These are phyloP conservation scores for Cadophora sp. DNA, from an alignment of 2,329 filamentous ascomycete species.

Conservation along the genomic window DNA sequence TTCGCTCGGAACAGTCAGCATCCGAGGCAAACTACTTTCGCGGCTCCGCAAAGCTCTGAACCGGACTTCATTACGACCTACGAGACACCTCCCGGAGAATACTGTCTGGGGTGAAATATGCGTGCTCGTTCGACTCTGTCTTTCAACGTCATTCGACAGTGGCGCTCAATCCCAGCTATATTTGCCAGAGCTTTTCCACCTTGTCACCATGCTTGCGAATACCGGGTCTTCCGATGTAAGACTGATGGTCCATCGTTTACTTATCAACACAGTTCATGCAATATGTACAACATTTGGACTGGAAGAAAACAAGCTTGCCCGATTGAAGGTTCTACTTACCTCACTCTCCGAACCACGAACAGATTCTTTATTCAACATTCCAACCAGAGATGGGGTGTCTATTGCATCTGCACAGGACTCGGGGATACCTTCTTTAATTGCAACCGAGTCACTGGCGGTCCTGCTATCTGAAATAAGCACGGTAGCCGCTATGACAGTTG, in stretches of 20 bases:
- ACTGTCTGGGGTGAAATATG: conserved; percentile 74
- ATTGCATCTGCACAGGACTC: conserved; percentile 61
- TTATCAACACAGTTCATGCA: conserved; percentile 72
- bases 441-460: conserved; percentile 67
- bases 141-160: conserved; percentile 71
- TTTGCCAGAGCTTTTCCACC: conserved; percentile 72
- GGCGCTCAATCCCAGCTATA: conserved; percentile 72
- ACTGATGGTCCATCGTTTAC: conserved; percentile 64
- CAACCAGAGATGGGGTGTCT: conserved; percentile 60
- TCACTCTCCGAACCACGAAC: conserved; percentile 65
- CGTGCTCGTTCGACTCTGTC: conserved; percentile 69
- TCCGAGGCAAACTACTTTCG: conserved; percentile 70
- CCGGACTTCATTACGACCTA: conserved; percentile 70
- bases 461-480: conserved; percentile 69
- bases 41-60: conserved; percentile 71
- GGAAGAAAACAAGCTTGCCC: conserved; percentile 57
- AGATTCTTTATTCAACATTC: conserved; percentile 62
- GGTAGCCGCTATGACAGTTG: conserved; percentile 67
- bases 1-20: conserved; percentile 68
- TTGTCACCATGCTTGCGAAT: conserved; percentile 74
- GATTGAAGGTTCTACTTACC: conserved; percentile 60
- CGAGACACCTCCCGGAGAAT: conserved; percentile 69
- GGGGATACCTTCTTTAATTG: conserved; percentile 46
- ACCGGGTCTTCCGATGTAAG: conserved; percentile 65
- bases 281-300: conserved; percentile 70